These are phyloP conservation scores for Diophrys sp. DNA, from an alignment of 73 alveolate species.

Conservation along the genomic window DNA sequence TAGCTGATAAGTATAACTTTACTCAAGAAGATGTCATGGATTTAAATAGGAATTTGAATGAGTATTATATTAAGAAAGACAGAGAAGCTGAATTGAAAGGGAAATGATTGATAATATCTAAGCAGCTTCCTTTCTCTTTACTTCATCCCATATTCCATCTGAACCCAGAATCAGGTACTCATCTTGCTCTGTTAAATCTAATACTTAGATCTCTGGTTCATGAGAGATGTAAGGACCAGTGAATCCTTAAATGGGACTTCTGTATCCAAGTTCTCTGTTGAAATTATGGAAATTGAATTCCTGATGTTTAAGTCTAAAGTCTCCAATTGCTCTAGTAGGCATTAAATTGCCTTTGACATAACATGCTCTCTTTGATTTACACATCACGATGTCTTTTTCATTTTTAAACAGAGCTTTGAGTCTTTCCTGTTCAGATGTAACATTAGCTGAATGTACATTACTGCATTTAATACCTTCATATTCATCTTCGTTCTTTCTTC, in stretches of 20 bases:
- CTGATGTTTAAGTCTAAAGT: constrained; percentile 74
- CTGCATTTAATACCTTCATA: constrained; percentile 54
- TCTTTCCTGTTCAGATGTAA: constrained; percentile 78
- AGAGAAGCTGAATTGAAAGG: constrained; percentile 37
- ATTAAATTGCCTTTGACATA: constrained; percentile 92
- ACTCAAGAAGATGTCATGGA: constrained; percentile 57
- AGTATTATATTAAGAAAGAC: constrained; percentile 55
- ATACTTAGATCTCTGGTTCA: constrained; percentile 71
- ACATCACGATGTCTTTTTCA: constrained; percentile 78
- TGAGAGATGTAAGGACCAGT: constrained; percentile 86
- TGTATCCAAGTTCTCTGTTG: constrained; percentile 47
- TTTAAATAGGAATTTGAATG: constrained; percentile 44
- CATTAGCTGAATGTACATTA: constrained; percentile 73
- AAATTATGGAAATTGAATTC: constrained; percentile 70
- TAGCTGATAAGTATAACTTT: constrained; percentile 51
- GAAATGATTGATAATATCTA: constrained; percentile 13
- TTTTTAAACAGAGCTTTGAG: constrained; percentile 68
- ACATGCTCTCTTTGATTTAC: constrained; percentile 74
- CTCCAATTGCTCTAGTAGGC: constrained; percentile 97
- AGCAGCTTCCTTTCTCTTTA: constrained; percentile 64
- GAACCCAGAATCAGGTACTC: constrained; percentile 79
- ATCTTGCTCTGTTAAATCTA: constrained; percentile 69
- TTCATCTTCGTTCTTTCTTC: constrained; percentile 50
- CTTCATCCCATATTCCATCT: constrained; percentile 96
- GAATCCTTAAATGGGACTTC: constrained; percentile 50